Evolutionary conservation across 495 filamentous ascomycete species (phyloP).

Genomic region (Neurospora sp.): DNA sequence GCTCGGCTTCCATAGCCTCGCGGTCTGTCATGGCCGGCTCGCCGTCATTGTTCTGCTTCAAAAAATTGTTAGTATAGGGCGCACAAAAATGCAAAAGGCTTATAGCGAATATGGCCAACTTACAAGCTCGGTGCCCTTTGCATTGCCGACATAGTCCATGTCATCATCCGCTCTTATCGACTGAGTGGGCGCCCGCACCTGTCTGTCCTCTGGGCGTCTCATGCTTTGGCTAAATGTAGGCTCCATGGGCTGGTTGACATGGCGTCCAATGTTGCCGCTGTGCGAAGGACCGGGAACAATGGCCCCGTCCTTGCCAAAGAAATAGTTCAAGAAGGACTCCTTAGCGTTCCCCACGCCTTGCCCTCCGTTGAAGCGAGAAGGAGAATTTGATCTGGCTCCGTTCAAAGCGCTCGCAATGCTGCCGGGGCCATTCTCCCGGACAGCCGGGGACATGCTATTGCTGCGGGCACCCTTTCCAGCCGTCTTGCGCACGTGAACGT

Average conservation of each 20-base stretch:
- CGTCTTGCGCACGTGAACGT: slow-evolving; percentile 26
- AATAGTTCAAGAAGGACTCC: slow-evolving; percentile 95
- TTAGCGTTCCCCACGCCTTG: slow-evolving; percentile 40
- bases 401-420: slow-evolving; percentile 61
- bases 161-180: slow-evolving; percentile 24
- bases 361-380: slow-evolving; percentile 43
- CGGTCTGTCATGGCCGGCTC: slow-evolving; percentile 88
- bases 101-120: slow-evolving; percentile 20
- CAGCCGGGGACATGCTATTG: slow-evolving; percentile 57
- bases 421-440: slow-evolving; percentile 48
- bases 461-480: slow-evolving; percentile 54
- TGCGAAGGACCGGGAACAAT: slow-evolving; percentile 30
- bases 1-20: slow-evolving; percentile 92
- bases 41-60: slow-evolving; percentile 32
- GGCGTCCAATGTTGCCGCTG: slow-evolving; percentile 42
- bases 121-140: slow-evolving; percentile 41
- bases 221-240: slow-evolving; percentile 77
- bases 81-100: background rate
- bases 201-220: slow-evolving; percentile 59
- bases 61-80: slow-evolving; percentile 17
- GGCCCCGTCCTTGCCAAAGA: slow-evolving; percentile 88
- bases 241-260: slow-evolving; percentile 64
- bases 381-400: slow-evolving; percentile 52
- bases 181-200: slow-evolving; percentile 29
- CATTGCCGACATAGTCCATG: slow-evolving; percentile 18